Evolutionary conservation across 139 green algal species (phyloP), one percentile per base, ranked within the genome.

Genomic region (Coccomyxa sp.): DNA sequence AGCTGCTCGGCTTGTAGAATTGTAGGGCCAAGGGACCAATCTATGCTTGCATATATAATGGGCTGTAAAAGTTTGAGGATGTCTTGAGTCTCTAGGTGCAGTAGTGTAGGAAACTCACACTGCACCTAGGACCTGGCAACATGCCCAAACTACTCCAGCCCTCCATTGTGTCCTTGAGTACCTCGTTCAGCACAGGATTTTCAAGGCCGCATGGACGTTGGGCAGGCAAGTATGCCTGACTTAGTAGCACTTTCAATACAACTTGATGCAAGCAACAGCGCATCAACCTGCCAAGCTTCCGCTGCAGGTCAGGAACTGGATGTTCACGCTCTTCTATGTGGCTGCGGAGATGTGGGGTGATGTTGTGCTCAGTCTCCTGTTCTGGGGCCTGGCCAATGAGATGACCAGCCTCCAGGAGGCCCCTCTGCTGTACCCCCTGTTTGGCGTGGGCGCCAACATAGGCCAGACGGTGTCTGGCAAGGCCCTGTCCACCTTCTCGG

Each of bases 341-440:
- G 83, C 91, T 68, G 78, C 81, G 41, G 93, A 96, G 91, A 85
- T 95, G 81, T 98, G 93, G 93, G 94, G 94, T 18, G 94, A 98
- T 78, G 90, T 98, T 0, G 90, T 93, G 71, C 86, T 98, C 75
- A 91, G 85, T 70, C 88, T 98, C 76, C 89, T 97, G 39, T 97
- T 98, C 86, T 97, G 93, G 94, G 94, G 93, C 16, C 85, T 98
- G 39, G 95, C 95, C 72, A 99, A 99, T 83, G 95, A 99, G 70
- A 98, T 89, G 16, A 99, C 95, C 10, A 87, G 73, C 39, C 83
- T 98, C 38, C 77, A 93, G 22, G 92, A 98, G 79, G 95, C 95
- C 8, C 87, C 89, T 10, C 88, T 95, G 40, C 84, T 99, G 22
- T 99, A 99, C 83, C 95, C 95, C 5, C 87, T 99, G 39, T 98